Conservation (phyloP, 2,329 filamentous ascomycete genomes). For the Biscogniauxia mediterranea region DNA sequence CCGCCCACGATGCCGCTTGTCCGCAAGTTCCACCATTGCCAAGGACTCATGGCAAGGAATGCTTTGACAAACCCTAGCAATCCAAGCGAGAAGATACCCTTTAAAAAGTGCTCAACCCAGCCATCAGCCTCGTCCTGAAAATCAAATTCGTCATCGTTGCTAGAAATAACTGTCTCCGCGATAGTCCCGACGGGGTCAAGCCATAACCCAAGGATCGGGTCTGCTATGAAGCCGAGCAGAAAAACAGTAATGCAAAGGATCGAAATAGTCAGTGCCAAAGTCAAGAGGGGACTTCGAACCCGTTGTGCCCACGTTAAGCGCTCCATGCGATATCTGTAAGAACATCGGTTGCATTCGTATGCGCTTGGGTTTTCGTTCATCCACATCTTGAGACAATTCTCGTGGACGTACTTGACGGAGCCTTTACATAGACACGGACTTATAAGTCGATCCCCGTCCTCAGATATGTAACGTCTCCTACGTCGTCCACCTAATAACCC, state of each 20-base stretch:
- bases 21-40: conserved; percentile 74
- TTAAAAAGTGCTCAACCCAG: conserved; percentile 83
- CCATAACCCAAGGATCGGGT: conserved; percentile 88
- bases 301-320: conserved; percentile 73
- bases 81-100: conserved; percentile 87
- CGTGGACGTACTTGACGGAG: conserved; percentile 89
- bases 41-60: conserved; percentile 70
- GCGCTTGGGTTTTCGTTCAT: conserved; percentile 73
- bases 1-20: conserved; percentile 54
- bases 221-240: conserved; percentile 83
- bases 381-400: conserved; percentile 84
- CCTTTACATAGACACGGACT: conserved; percentile 93
- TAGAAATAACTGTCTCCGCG: conserved; percentile 47
- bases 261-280: conserved; percentile 66
- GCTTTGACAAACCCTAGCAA: conserved; percentile 83
- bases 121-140: conserved; percentile 51
- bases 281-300: conserved; percentile 64
- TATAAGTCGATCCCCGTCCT: conserved; percentile 56
- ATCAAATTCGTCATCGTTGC: conserved; percentile 40
- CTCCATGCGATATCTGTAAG: conserved; percentile 76
- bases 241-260: conserved; percentile 76
- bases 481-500: conserved; percentile 29
- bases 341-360: conserved; percentile 85
- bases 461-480: conserved; percentile 26
- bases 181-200: conserved; percentile 71